phyloP scores from a whole-genome alignment of 2,329 filamentous ascomycete species.

The Epichloe scottii region DNA sequence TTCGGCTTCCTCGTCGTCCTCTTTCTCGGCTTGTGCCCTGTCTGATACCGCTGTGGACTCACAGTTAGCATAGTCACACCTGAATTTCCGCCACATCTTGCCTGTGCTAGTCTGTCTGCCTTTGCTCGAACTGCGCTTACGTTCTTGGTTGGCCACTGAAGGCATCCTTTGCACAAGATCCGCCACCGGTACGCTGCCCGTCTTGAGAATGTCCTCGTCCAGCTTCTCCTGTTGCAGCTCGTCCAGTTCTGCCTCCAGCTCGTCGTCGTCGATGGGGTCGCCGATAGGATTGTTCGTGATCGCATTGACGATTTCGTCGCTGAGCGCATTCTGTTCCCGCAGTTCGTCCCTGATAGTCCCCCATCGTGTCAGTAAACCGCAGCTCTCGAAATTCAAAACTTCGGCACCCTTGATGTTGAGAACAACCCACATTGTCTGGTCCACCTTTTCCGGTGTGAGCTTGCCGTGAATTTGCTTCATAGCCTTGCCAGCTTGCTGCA shows the following conservation, averaged over 20 bases:
- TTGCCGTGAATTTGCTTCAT: constrained; percentile 91
- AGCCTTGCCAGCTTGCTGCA: constrained; percentile 79
- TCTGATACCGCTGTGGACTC: constrained; percentile 17
- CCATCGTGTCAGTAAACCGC: background rate
- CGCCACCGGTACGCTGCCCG: constrained; percentile 68
- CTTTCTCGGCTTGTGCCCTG: constrained; percentile 40
- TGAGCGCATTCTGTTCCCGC: constrained; percentile 82
- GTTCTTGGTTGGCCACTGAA: constrained; percentile 57
- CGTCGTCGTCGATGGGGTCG: constrained; percentile 68
- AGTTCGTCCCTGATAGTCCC: constrained; percentile 59
- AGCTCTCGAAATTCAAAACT: no score
- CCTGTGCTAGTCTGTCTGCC: background rate
- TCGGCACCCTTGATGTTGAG: background rate
- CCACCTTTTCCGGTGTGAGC: constrained; percentile 87
- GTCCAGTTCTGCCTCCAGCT: constrained; percentile 76
- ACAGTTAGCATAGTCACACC: constrained; percentile 4
- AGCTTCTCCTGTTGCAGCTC: constrained; percentile 82
- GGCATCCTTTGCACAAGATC: constrained; percentile 71
- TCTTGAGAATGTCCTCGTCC: constrained; percentile 87
- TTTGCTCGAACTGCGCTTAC: constrained; percentile 41
- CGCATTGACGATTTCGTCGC: constrained; percentile 80
- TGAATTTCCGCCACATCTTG: background rate
- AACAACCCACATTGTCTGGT: constrained; percentile 73
- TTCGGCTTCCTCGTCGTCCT: constrained; percentile 95
- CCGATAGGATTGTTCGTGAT: constrained; percentile 61